Base-by-base conservation (phyloP, 345 rosid species). In the Salix arbutifolia region DNA sequence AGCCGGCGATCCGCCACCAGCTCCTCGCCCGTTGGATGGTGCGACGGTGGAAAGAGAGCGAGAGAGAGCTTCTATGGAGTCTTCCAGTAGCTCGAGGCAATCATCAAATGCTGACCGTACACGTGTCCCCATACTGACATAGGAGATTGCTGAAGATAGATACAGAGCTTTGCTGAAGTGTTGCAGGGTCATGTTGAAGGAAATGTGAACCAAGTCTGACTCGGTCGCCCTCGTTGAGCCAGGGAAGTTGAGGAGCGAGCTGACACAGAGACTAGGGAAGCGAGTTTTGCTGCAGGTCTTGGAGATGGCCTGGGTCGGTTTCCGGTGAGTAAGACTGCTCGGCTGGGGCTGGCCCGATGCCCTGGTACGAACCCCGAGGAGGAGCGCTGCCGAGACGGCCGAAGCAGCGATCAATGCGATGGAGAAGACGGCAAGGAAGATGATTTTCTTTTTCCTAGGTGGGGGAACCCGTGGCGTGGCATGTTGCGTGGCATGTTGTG, bases 171-270 rank as follows among this genome's bases (percentile, higher is more conserved):
- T 88, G 79, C 69, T 85, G 79, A 96, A 86, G 79, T 91, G 97
- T 79, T 91, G 97, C 14, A 93, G 90, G 61, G 99, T 93, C 91
- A 92, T 88, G 79, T 96, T 96, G 80, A 96, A 87, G 44, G 99
- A 90, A 82, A 96, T 89, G 94, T 96, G 98, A 74, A 96, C 88
- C 48, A 96, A 86, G 81, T 94, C 97, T 69, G 81, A 80, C 74
- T 92, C 85, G 70, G 66, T 77, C 4, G 98, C 98, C 21, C 81
- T 72, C 69, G 70, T 19, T 6, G 93, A 80, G 52, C 92, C 99
- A 0, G 98, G 97, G 71, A 91, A 89, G 14, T 84, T 81, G n/a
- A 88, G 79, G 1, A 96, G 87, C 12, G 97, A 88, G 82, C 85
- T 84, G 65, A 88, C 85, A 74, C 99, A 96, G 69, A 96, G 86